A percentile compares a stretch with the other conserved stretches of the same genome.
Conservation (phyloP, 768 basidiomycete genomes). For the Amanita subjunquillea region DNA sequence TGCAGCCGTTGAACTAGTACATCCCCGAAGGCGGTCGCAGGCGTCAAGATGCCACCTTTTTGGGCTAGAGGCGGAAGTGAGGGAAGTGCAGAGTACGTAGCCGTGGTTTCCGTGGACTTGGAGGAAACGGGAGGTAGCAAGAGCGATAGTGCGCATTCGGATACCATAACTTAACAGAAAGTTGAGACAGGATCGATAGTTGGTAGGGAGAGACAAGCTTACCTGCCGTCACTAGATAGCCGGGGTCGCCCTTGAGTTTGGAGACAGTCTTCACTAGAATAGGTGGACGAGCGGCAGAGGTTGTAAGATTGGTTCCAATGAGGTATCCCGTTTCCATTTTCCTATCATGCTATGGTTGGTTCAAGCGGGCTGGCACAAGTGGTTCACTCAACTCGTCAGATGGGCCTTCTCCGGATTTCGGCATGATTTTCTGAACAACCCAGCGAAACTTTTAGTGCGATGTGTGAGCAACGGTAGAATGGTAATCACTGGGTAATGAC, state of each 20-base stretch:
- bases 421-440: constrained; percentile 39
- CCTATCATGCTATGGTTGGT: constrained; percentile 21
- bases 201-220: constrained; percentile 11
- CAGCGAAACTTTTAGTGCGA: constrained; percentile 37
- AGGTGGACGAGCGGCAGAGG: constrained; percentile 36
- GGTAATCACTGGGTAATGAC: constrained; percentile 9
- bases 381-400: constrained; percentile 38
- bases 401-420: constrained; percentile 52
- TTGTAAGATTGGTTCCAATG: constrained; percentile 61
- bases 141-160: constrained; percentile 69
- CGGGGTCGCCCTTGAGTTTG: constrained; percentile 67
- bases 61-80: constrained; percentile 46
- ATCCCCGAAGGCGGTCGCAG: constrained; percentile 75
- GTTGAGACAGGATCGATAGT: constrained; percentile 6
- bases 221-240: constrained; percentile 53
- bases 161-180: constrained; percentile 50
- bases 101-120: constrained; percentile 7
- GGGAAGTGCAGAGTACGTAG: constrained; percentile 21
- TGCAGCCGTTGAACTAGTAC: constrained; percentile 60
- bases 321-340: constrained; percentile 50
- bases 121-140: constrained; percentile 33
- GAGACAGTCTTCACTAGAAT: constrained; percentile 51
- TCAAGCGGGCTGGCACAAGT: background rate
- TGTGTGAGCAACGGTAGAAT: background rate
- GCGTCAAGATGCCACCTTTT: constrained; percentile 75